phyloP scores from a whole-genome alignment of 331 rosid genomes.

The Pyrus hybrid region DNA sequence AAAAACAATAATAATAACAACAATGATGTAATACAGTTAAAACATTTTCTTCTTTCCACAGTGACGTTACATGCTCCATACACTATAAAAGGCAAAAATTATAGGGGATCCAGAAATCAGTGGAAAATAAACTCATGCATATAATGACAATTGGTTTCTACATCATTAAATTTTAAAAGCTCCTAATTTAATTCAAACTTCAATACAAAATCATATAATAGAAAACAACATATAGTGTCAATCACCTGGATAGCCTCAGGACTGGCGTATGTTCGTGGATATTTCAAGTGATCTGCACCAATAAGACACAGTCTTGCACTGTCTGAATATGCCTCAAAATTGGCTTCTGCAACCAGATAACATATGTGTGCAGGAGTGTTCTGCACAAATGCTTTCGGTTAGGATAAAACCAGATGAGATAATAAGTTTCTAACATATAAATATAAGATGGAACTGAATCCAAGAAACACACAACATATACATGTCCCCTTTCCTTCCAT shows the following conservation, averaged over 20 bases:
- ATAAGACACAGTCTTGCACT: constrained; percentile 26
- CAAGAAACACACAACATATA: not conserved
- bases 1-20: not conserved
- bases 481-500: constrained; percentile 24
- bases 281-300: constrained; percentile 30
- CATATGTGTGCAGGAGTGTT: constrained; percentile 23
- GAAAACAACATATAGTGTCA: not conserved
- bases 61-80: too few relatives aligned
- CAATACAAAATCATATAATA: not conserved
- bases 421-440: not conserved
- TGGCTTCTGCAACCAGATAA: constrained; percentile 25
- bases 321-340: constrained; percentile 18
- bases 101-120: not conserved
- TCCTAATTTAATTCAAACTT: not conserved
- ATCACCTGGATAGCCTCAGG: constrained; percentile 31
- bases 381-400: constrained; percentile 8
- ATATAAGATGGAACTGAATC: not conserved
- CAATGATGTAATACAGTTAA: not conserved
- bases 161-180: not conserved
- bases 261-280: constrained; percentile 22
- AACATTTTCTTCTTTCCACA: not conserved
- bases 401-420: not conserved
- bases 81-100: not conserved
- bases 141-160: not conserved
- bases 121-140: not conserved